Base-by-base conservation (phyloP, 352 stramenopile species). In the Pythium myriotylum region DNA sequence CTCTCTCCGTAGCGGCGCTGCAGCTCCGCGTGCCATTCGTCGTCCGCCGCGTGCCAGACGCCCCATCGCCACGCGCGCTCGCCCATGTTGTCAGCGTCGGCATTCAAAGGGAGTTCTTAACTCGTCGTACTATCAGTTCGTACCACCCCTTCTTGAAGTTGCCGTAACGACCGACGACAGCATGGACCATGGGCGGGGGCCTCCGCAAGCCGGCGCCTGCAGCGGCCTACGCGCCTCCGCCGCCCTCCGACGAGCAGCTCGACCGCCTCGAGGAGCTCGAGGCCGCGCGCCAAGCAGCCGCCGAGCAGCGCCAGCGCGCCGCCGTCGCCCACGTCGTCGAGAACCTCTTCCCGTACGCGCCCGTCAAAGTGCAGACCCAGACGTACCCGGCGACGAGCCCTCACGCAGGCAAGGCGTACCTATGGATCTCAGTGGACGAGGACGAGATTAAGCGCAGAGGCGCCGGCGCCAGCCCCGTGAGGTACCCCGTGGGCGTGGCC, bases 381-480 rank as follows among this genome's bases (percentile, higher is more conserved):
- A 81, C 79, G 67, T 89, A 89, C 49, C 79, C 78, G n/a, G 53
- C 62, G 7, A 60, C 47, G 0, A 89, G 80, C 16, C 65, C 80
- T 1, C 78, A 89, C 39, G 79, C 84, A 13, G 81, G 81, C 0
- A 72, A 92, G 37, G 72, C 73, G 6, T 93, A 91, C 35, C 65
- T 93, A 13, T 93, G 84, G 84, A 88, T 93, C 60, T 79, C 70
- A 35, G 69, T 91, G 3, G 81, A 93, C 60, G 81, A 93, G 41
- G 66, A 69, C 16, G 76, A 75, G 42, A 84, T 91, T 60, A 87
- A 86, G 59, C 66, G 76, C 22, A 71, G 72, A 17, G 77, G 77
- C 27, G 70, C 60, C 0, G 65, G 69, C 0, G 62, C 50, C 20
- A 85, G 79, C 26, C 67, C 78, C 2, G 50, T 90, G 0, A 74